phyloP scores from a whole-genome alignment of 2,329 filamentous ascomycete genomes.

The Arthrobotrys musiformis region DNA sequence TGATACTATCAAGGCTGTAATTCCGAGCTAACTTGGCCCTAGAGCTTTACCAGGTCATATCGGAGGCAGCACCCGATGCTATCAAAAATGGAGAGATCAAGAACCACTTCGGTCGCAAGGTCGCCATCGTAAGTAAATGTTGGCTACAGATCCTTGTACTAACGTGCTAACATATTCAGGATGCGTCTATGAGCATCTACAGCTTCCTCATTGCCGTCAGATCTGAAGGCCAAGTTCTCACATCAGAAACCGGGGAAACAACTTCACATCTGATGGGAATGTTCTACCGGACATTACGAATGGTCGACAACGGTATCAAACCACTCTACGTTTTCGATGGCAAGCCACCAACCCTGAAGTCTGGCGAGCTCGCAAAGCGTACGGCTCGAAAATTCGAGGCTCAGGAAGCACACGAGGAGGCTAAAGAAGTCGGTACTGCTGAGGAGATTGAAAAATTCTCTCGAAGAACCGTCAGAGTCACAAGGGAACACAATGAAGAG shows the following conservation, averaged over 20 bases:
- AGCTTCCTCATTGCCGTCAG: constrained; percentile 98
- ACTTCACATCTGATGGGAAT: constrained; percentile 99
- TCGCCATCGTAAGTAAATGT: constrained; percentile 80
- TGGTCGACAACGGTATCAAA: constrained; percentile 98
- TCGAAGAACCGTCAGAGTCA: constrained; percentile 88
- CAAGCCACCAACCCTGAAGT: constrained; percentile 95
- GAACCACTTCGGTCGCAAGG: constrained; percentile 97
- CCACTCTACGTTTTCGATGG: constrained; percentile 98
- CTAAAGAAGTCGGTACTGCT: constrained; percentile 95
- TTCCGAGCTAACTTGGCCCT: constrained; percentile 11
- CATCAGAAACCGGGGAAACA: constrained; percentile 92
- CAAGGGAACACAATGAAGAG: constrained; percentile 95
- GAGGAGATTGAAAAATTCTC: constrained; percentile 99
- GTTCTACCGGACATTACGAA: constrained; percentile 98
- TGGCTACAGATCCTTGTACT: background rate
- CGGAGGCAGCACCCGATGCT: constrained; percentile 92
- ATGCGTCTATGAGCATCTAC: constrained; percentile 96
- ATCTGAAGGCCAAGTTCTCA: constrained; percentile 95
- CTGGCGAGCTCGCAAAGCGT: constrained; percentile 93
- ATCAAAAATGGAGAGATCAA: constrained; percentile 98
- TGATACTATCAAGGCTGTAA: background rate
- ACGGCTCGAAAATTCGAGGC: constrained; percentile 95
- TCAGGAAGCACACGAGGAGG: constrained; percentile 87
- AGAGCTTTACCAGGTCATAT: constrained; percentile 82
- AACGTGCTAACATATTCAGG: constrained; percentile 3